phyloP scores from a whole-genome alignment of 2,329 filamentous ascomycete species.

The Aspergillus quadricinctus region DNA sequence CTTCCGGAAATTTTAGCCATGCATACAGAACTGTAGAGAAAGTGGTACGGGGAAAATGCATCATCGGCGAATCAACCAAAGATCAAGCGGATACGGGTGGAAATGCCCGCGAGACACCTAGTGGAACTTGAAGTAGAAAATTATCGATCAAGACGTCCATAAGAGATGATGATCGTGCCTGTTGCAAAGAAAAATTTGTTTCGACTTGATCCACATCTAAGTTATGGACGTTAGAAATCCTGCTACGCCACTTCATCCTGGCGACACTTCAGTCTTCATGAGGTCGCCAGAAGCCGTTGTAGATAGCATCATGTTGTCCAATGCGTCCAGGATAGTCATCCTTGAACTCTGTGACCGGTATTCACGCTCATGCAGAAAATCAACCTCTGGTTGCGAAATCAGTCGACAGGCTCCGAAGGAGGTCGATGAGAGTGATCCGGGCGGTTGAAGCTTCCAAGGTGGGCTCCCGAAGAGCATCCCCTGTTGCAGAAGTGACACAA shows the following conservation, averaged over 20 bases:
- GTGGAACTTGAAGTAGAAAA: slow-evolving; percentile 71
- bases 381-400: slow-evolving; percentile 73
- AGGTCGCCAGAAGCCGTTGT: slow-evolving; percentile 80
- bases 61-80: slow-evolving; percentile 7
- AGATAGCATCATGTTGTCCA: slow-evolving; percentile 63
- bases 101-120: slow-evolving; percentile 51
- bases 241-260: slow-evolving; percentile 38
- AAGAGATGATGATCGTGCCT: slow-evolving; percentile 79
- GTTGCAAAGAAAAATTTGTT: slow-evolving; percentile 61
- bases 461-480: slow-evolving; percentile 79
- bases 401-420: slow-evolving; percentile 86
- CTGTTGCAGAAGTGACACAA: slow-evolving; percentile 74
- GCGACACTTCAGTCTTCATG: slow-evolving; percentile 20
- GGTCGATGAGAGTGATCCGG: slow-evolving; percentile 86
- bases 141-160: slow-evolving; percentile 59
- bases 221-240: slow-evolving; percentile 37
- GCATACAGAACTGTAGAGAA: slow-evolving; percentile 28
- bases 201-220: slow-evolving; percentile 50
- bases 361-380: slow-evolving; percentile 80
- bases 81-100: slow-evolving; percentile 41
- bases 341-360: slow-evolving; percentile 1
- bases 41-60: slow-evolving; percentile 21
- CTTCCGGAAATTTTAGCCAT: slow-evolving; percentile 21
- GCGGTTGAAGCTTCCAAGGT: slow-evolving; percentile 62
- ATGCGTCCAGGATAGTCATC: background rate